phyloP scores from a whole-genome alignment of 495 filamentous ascomycete genomes.

The Xylaria venustula region DNA sequence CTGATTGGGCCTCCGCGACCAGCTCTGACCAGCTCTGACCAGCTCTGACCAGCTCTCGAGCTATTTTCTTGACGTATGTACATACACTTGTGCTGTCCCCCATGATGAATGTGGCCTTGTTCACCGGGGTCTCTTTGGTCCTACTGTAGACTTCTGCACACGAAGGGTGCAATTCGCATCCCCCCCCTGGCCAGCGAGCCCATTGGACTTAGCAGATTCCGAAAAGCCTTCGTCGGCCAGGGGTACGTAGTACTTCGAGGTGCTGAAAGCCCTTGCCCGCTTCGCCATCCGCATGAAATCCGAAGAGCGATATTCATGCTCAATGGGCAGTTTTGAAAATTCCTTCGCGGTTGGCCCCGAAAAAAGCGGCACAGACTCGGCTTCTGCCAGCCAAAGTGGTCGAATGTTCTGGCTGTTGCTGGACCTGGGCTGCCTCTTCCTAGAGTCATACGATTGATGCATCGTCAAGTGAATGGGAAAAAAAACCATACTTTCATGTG shows the following conservation, averaged over 20 bases:
- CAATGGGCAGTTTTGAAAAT: neutral
- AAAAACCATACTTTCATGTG: neutral
- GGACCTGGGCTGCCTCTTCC: neutral
- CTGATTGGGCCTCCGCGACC: neutral
- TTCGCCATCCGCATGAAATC: neutral
- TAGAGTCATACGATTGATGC: conserved; percentile 2
- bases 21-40: neutral
- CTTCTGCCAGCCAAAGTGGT: neutral
- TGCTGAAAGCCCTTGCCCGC: neutral
- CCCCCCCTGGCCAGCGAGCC: too few species aligned
- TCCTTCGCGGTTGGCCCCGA: neutral
- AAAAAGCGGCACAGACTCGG: conserved; percentile 6
- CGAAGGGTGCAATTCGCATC: too few species aligned
- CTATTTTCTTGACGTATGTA: too few species aligned
- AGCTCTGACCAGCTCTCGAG: too few species aligned
- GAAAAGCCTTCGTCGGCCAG: neutral
- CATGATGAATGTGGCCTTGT: too few species aligned
- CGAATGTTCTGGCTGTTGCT: conserved; percentile 3
- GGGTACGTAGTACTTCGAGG: neutral
- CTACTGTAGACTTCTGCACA: too few species aligned
- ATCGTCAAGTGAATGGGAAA: neutral
- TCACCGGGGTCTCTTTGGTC: neutral
- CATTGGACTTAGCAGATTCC: neutral
- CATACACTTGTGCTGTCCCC: too few species aligned
- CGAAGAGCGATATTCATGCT: conserved; percentile 8